Conservation (phyloP, 23 red algal species). For the Chondrus crispus region DNA sequence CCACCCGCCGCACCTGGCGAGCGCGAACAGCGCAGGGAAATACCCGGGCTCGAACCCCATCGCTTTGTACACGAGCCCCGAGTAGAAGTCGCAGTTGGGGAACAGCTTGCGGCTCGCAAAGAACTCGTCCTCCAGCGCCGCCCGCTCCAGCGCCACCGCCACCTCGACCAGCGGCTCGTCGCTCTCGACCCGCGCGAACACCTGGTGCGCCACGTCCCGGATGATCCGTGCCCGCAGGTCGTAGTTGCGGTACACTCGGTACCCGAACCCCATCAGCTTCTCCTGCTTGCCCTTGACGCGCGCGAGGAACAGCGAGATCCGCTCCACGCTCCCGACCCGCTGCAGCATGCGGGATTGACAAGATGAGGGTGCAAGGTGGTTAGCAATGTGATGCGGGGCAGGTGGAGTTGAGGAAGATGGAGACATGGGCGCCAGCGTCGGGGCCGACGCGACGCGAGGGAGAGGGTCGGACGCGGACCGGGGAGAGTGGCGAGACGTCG, state of each 20-base stretch:
- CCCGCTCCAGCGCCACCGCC: conserved; percentile 74
- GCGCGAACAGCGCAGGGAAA: conserved; percentile 86
- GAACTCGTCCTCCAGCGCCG: conserved; percentile 88
- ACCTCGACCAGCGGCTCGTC: conserved; percentile 76
- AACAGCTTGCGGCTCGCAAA: conserved; percentile 86
- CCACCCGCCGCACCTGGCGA: conserved; percentile 84
- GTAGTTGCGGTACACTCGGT: conserved; percentile 91
- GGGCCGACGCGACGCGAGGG: too few species aligned
- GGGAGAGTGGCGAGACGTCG: too few species aligned
- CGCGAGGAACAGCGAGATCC: conserved; percentile 70
- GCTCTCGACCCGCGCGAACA: conserved; percentile 53
- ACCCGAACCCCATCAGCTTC: conserved; percentile 92
- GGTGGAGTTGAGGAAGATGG: too few species aligned
- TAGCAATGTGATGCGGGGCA: too few species aligned
- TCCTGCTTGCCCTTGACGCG: conserved; percentile 75
- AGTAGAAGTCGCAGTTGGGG: conserved; percentile 99
- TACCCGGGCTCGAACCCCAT: conserved; percentile 80
- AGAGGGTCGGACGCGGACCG: too few species aligned
- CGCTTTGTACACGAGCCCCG: conserved; percentile 95
- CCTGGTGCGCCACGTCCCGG: conserved; percentile 55
- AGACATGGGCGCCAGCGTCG: too few species aligned
- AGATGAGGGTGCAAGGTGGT: too few species aligned
- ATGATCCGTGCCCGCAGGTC: conserved; percentile 87
- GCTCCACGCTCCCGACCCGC: conserved; percentile 44
- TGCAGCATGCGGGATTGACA: conserved; percentile 72